Evolutionary conservation across 2,329 filamentous ascomycete genomes (phyloP).

Genomic region (Exophiala sideris): DNA sequence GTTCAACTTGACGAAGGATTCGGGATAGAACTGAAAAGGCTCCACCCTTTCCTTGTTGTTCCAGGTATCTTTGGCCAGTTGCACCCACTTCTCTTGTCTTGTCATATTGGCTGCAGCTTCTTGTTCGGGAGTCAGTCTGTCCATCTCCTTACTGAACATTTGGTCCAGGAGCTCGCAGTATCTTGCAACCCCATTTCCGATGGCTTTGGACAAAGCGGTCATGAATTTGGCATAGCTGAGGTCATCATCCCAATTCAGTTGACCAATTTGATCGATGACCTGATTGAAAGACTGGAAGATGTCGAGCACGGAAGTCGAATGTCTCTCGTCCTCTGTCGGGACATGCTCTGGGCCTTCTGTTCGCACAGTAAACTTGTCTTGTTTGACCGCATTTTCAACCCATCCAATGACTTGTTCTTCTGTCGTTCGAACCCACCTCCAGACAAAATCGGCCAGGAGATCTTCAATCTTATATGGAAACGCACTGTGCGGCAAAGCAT

Average conservation of each 20-base stretch:
- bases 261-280: conserved; percentile 78
- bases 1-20: conserved; percentile 97
- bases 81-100: conserved; percentile 87
- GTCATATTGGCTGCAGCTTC: conserved; percentile 73
- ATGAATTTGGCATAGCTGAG: conserved; percentile 95
- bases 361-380: conserved; percentile 79
- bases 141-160: conserved; percentile 87
- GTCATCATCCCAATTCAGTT: conserved; percentile 89
- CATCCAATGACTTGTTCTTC: conserved; percentile 77
- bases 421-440: conserved; percentile 85
- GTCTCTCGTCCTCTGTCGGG: conserved; percentile 74
- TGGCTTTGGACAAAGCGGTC: conserved; percentile 83
- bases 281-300: conserved; percentile 93
- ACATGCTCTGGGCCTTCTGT: conserved; percentile 60
- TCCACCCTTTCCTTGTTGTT: conserved; percentile 88
- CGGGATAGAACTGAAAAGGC: conserved; percentile 78
- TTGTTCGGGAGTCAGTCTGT: conserved; percentile 83
- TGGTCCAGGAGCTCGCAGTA: conserved; percentile 92
- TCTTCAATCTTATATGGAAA: conserved; percentile 89
- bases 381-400: conserved; percentile 85
- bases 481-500: conserved; percentile 66
- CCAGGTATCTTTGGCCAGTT: conserved; percentile 91
- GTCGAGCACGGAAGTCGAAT: conserved; percentile 90
- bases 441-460: conserved; percentile 85
- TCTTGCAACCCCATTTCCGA: conserved; percentile 74